phyloP scores from a whole-genome alignment of 225 moss, liverwort and hornwort genomes.

The Anthoceros angustus region DNA sequence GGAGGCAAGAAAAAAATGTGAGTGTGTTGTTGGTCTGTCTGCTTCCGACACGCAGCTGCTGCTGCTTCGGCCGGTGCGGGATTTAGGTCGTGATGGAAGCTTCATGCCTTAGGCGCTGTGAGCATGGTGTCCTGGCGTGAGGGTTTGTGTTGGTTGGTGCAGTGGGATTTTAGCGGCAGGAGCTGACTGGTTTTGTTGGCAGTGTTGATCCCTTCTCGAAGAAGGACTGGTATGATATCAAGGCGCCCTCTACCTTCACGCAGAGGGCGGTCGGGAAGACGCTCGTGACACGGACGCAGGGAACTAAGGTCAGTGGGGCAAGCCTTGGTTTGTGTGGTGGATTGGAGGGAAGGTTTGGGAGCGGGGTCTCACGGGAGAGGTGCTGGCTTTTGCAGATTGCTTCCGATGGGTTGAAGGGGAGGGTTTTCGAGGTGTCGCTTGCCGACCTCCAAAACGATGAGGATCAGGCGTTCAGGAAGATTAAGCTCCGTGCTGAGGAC shows the following conservation, averaged over 20 bases:
- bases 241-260: conserved; percentile 44
- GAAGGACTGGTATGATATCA: conserved; percentile 75
- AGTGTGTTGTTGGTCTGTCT: too few species aligned
- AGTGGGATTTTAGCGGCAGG: neutral
- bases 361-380: neutral
- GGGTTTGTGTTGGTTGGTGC: neutral
- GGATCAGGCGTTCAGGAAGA: conserved; percentile 15
- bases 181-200: conserved; percentile 2
- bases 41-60: neutral
- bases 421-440: conserved; percentile 38
- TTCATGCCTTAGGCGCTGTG: too few species aligned
- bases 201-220: conserved; percentile 63
- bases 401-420: conserved; percentile 68
- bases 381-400: conserved; percentile 34
- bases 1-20: conserved; percentile 50
- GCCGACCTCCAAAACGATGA: conserved; percentile 38
- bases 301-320: conserved; percentile 29
- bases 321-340: neutral
- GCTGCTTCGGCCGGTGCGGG: neutral
- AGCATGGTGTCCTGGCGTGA: neutral
- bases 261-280: conserved; percentile 50
- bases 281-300: conserved; percentile 47
- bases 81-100: too few species aligned
- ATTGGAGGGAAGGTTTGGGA: neutral
- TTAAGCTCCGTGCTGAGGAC: neutral